Base-by-base conservation (phyloP, 1,284 basidiomycete species). In the Sporisorium iseilematis-ciliati region DNA sequence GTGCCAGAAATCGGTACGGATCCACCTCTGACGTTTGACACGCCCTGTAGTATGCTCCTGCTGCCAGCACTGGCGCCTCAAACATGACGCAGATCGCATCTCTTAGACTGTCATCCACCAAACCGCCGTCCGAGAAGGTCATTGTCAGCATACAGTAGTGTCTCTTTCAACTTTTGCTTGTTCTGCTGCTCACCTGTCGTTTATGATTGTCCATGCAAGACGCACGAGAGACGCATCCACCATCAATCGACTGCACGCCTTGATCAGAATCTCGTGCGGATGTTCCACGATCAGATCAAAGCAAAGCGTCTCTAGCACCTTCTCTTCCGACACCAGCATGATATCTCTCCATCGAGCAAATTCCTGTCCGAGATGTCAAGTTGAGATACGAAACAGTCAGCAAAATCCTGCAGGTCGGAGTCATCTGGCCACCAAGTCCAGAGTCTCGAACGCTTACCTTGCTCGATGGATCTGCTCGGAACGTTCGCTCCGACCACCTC, bases 241-340 rank as follows among this genome's bases (percentile, higher is more conserved):
- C 31, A 52, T 66, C 29, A 84, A 57, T 23, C 60, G 57, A 38
- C 69, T 75, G 21, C 76, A 73, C 4, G 82, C 80, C 25, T 77
- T 79, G 46, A 82, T 72, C 5, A 82, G 71, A 18, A 78, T 65
- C 54, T 81, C 75, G 43, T 95, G 94, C 21, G 94, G 93, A 77
- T 91, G 93, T 67, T 91, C 90, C 21, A 95, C 90, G 38, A 91
- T 89, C 82, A 95, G 92, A 85, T 97, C 95, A 83, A 97, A 97
- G 86, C 94, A 96, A 5, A 97, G 88, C 0, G 92, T 91, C 79
- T 95, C 94, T 7, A 97, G 88, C 0, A 95, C 88, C 21, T 91
- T 89, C 86, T 95, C 93, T 84, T 97, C 94, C 1, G 90, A 91
- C 21, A 90, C 86, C 1, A 96, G 87, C 56, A 97, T 94, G 0